phyloP scores from a whole-genome alignment of 1,139 yeast genomes.

The Kazachstania sp. region DNA sequence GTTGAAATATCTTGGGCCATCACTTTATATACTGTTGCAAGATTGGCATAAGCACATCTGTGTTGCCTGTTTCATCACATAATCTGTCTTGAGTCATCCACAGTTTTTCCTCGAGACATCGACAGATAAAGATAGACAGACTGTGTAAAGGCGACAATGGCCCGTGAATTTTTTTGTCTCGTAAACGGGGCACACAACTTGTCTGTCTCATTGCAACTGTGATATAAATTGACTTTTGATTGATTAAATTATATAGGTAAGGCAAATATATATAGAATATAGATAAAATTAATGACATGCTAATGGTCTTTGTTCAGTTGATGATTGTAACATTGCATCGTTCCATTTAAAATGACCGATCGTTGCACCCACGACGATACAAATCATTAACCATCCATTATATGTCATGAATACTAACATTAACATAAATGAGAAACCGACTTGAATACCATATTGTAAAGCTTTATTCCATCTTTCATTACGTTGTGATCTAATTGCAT shows the following conservation, averaged over 20 bases:
- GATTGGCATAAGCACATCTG: no score
- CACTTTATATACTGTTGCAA: no score
- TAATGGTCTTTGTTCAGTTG: constrained; percentile 10
- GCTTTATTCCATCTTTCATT: constrained; percentile 34
- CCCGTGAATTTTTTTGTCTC: background rate
- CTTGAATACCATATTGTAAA: constrained; percentile 57
- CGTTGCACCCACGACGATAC: constrained; percentile 62
- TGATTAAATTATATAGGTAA: no score
- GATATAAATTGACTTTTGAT: no score
- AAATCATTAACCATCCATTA: constrained; percentile 74
- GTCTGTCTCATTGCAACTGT: background rate
- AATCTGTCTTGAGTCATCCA: no score
- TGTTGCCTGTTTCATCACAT: no score
- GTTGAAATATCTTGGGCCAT: no score
- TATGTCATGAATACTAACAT: constrained; percentile 82
- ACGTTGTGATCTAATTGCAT: constrained; percentile 6
- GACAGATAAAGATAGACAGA: no score
- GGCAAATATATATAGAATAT: no score
- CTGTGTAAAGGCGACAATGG: no score
- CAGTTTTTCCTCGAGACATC: no score
- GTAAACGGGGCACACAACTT: no score
- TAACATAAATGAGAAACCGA: constrained; percentile 65
- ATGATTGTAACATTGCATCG: background rate
- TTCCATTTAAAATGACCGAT: constrained; percentile 56
- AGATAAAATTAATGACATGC: constrained; percentile 18